Base-by-base conservation (phyloP, 163 green algal species). In the Volvox carteri region DNA sequence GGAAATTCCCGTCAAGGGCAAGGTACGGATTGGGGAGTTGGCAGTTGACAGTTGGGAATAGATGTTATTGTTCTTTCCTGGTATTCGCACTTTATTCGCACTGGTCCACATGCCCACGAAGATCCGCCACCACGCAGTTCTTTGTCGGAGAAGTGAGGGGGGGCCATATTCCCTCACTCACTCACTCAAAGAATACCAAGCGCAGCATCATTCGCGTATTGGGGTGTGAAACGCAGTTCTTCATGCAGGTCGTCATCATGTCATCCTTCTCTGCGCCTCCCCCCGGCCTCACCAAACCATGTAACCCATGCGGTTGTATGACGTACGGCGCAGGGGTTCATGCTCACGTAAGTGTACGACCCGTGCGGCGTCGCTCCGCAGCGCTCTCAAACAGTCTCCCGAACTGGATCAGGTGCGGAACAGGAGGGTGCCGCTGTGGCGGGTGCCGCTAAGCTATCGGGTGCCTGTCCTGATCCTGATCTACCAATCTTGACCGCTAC, bases 1-100 rank as follows among this genome's bases (percentile, higher is more conserved):
- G 23, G 62, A 72, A 23, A 42, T 89, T 11, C 6, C 39, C 8
- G 87, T 91, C n/a, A 91, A 91, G 73, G 87, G 87, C 58, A 91
- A 91, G 87, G 87, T 86, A 41, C 35, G 62, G 46, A 58, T n/a
- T n/a, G n/a, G n/a, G n/a, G n/a, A n/a, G n/a, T n/a, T n/a, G n/a
- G n/a, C n/a, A n/a, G n/a, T n/a, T n/a, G n/a, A n/a, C n/a, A n/a
- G n/a, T n/a, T n/a, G n/a, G n/a, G n/a, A n/a, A n/a, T n/a, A n/a
- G n/a, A n/a, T n/a, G n/a, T n/a, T n/a, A n/a, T n/a, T n/a, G n/a
- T n/a, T n/a, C n/a, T n/a, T n/a, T n/a, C n/a, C n/a, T n/a, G n/a
- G n/a, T n/a, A n/a, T n/a, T n/a, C n/a, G n/a, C n/a, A n/a, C n/a
- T n/a, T n/a, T n/a, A n/a, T n/a, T n/a, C n/a, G n/a, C n/a, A n/a